Evolutionary conservation across 2,329 filamentous ascomycete species (phyloP).

Genomic region (Sclerotiophoma versabilis): DNA sequence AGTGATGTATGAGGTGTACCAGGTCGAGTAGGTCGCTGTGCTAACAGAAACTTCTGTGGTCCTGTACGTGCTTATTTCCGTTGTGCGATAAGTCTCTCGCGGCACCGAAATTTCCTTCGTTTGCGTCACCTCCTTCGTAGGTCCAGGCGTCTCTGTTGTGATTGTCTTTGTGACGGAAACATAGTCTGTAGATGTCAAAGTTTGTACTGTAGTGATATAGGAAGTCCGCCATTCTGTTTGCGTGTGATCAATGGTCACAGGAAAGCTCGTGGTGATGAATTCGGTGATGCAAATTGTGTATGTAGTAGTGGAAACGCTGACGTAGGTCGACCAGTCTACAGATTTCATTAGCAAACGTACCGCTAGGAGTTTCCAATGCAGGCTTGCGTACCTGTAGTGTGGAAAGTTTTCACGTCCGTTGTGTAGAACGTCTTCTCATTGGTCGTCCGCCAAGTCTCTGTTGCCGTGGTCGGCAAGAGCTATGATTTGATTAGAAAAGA

Average conservation of each 20-base stretch:
- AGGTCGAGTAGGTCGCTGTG: constrained; percentile 10
- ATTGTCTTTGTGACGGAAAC: constrained; percentile 21
- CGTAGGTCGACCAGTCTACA: constrained; percentile 20
- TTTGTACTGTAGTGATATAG: constrained; percentile 2
- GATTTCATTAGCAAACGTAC: background rate
- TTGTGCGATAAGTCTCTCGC: background rate
- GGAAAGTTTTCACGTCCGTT: constrained; percentile 13
- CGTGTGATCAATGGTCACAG: constrained; percentile 19
- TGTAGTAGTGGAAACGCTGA: constrained; percentile 21
- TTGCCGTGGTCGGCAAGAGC: constrained; percentile 26
- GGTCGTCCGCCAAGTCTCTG: constrained; percentile 20
- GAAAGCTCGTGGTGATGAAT: constrained; percentile 27
- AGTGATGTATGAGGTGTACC: constrained; percentile 3
- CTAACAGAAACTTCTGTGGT: constrained; percentile 10
- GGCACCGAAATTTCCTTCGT: constrained; percentile 24
- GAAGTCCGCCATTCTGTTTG: constrained; percentile 19
- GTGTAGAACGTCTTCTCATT: constrained; percentile 19
- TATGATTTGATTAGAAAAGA: background rate
- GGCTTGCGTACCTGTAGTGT: constrained; percentile 13
- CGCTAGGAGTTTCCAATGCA: too few species aligned
- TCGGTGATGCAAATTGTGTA: constrained; percentile 25
- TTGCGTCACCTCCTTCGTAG: constrained; percentile 18
- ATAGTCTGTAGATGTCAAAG: constrained; percentile 16
- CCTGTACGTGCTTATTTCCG: constrained; percentile 5
- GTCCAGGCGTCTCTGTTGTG: constrained; percentile 1